Conservation (phyloP, 768 basidiomycete genomes). For the Tulasnella sp. region DNA sequence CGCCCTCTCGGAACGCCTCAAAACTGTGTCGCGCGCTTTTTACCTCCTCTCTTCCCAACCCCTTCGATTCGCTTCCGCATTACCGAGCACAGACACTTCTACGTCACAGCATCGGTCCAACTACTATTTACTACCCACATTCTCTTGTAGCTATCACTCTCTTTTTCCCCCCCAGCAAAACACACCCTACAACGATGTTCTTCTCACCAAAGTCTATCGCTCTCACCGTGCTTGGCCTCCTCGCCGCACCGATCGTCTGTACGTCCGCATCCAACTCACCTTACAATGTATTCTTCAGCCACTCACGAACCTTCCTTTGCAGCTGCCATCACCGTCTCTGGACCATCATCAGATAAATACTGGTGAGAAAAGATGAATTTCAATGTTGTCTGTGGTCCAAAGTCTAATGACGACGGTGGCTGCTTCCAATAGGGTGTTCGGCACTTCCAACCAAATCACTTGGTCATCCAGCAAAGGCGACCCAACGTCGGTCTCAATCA, state of each 20-base stretch:
- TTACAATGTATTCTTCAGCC: neutral
- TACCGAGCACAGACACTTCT: neutral
- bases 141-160: neutral
- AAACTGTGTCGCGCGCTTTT: neutral
- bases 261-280: neutral
- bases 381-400: neutral
- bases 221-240: neutral
- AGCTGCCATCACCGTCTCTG: conserved; percentile 32
- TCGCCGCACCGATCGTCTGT: neutral
- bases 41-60: neutral
- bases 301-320: neutral
- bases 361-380: conserved; percentile 29
- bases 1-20: neutral
- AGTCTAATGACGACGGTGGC: neutral
- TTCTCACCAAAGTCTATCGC: neutral
- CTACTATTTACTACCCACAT: neutral
- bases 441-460: conserved; percentile 32
- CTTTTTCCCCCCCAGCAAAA: neutral
- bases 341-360: conserved; percentile 29
- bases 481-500: conserved; percentile 32
- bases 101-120: neutral
- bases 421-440: conserved; percentile 31
- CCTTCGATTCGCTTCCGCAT: neutral
- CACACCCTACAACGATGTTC: conserved; percentile 1
- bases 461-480: conserved; percentile 33